phyloP scores from a whole-genome alignment of 1,284 basidiomycete genomes.

The Naganishia sp. region DNA sequence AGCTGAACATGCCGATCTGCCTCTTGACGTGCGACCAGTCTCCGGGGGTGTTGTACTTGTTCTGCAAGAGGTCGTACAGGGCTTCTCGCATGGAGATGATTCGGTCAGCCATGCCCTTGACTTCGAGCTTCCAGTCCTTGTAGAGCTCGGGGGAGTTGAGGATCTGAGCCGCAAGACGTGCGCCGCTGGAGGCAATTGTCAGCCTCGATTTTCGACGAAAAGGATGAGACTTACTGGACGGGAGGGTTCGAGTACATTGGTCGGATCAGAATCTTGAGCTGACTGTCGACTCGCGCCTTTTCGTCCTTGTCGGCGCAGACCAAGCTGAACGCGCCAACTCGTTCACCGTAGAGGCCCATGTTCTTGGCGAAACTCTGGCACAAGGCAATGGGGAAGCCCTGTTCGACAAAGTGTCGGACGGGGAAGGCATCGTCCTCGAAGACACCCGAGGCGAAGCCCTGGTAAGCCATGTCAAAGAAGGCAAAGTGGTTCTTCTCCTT shows the following conservation, averaged over 20 bases:
- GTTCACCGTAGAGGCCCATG: constrained; percentile 97
- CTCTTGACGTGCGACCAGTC: constrained; percentile 95
- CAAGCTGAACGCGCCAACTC: constrained; percentile 91
- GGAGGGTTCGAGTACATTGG: constrained; percentile 99
- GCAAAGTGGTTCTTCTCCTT: constrained; percentile 62
- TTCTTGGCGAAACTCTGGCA: constrained; percentile 99
- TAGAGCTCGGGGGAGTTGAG: constrained; percentile 76
- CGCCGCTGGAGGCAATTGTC: constrained; percentile 63
- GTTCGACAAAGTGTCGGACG: constrained; percentile 86
- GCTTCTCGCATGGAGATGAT: constrained; percentile 94
- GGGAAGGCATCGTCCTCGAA: constrained; percentile 90
- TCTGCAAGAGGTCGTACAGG: constrained; percentile 75
- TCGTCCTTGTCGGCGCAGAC: constrained; percentile 73
- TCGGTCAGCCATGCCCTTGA: constrained; percentile 92
- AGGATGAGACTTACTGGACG: constrained; percentile 59
- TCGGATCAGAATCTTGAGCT: constrained; percentile 93
- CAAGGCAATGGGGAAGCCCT: constrained; percentile 83
- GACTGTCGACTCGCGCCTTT: constrained; percentile 82
- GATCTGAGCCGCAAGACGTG: constrained; percentile 72
- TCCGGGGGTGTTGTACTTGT: constrained; percentile 84
- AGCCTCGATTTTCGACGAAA: neutral
- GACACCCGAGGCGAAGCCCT: constrained; percentile 89
- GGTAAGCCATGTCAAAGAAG: constrained; percentile 78
- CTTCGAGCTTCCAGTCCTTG: constrained; percentile 77
- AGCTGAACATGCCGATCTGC: constrained; percentile 83